phyloP scores from a whole-genome alignment of 495 filamentous ascomycete species.

The Hypoxylon fragiforme region DNA sequence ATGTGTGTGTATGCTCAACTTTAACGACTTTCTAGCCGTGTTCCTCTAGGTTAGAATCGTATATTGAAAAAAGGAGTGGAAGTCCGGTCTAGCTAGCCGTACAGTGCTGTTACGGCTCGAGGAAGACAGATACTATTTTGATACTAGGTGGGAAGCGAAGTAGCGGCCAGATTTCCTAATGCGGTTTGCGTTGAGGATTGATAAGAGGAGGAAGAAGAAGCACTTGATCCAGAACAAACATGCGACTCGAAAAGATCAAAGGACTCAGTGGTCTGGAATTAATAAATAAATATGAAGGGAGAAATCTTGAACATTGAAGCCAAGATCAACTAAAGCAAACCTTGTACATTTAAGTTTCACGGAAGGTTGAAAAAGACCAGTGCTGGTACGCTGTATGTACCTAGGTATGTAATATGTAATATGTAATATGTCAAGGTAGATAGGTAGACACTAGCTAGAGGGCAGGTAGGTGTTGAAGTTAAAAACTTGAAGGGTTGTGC shows the following conservation, averaged over 20 bases:
- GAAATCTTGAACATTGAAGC: slow-evolving; percentile 1
- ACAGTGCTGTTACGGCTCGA: background rate
- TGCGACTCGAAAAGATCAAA: background rate
- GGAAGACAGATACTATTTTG: background rate
- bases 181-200: slow-evolving; percentile 15
- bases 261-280: too few species aligned
- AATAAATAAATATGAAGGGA: slow-evolving; percentile 3
- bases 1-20: too few species aligned
- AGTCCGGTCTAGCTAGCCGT: slow-evolving; percentile 15
- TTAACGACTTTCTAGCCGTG: background rate
- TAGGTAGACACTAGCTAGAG: too few species aligned
- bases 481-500: background rate
- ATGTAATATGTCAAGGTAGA: too few species aligned
- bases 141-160: slow-evolving; percentile 6
- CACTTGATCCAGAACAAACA: slow-evolving; percentile 1
- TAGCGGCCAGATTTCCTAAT: slow-evolving; percentile 22
- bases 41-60: slow-evolving; percentile 1
- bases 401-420: too few species aligned
- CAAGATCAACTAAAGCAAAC: slow-evolving; percentile 14
- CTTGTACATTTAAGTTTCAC: slow-evolving; percentile 19
- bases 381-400: too few species aligned
- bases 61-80: slow-evolving; percentile 23
- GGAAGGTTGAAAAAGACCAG: slow-evolving; percentile 2
- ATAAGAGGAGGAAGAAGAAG: slow-evolving; percentile 7
- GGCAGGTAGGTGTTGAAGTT: too few species aligned